Base-by-base conservation (phyloP, 2,329 filamentous ascomycete genomes). In the Curvularia verruculosa region DNA sequence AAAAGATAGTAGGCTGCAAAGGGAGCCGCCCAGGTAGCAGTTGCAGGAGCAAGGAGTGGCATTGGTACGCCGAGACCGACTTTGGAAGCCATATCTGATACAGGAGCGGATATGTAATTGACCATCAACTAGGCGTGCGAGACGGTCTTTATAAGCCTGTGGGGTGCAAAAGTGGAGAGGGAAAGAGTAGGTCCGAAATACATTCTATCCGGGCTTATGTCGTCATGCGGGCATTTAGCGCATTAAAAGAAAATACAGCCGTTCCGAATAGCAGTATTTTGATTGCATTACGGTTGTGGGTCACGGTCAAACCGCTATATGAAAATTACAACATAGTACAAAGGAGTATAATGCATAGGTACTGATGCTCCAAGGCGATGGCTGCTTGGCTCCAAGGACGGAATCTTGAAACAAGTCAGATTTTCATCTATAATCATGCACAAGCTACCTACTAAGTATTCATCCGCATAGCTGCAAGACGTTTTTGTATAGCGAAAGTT, bases 1-100 rank as follows among this genome's bases (percentile, higher is more conserved):
- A 80, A 72, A 47, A 75, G 43, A 48, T 78, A 75, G 62, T 80
- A 81, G 5, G 70, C 71, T 5, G 75, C 72, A 56, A 81, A 79
- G 21, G 79, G 79, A 31, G 73, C 65, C 29, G 72, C 65, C 73
- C 73, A 79, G n/a, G 71, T 70, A 59, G 77, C 74, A 49, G 77
- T 76, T 34, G 74, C 71, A n/a, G 74, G 74, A 12, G 72, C 65
- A 6, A 75, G 64, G 21, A 71, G 61, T 23, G 67, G 71, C 63
- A 73, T 60, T 29, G 71, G 65, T 36, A 73, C 64, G 36, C 71
- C 69, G 52, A 77, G 67, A 44, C 74, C 74, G 49, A 76, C 54
- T 53, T 70, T 72, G 46, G 61, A 63, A 24, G 67, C 54, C 69
- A 71, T 73, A 31, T 44, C 66, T 51, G 46, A 41, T 24, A 59